Evolutionary conservation across 2,329 filamentous ascomycete species (phyloP), one percentile per base, ranked within the genome.

Genomic region (Penicillium sp.): DNA sequence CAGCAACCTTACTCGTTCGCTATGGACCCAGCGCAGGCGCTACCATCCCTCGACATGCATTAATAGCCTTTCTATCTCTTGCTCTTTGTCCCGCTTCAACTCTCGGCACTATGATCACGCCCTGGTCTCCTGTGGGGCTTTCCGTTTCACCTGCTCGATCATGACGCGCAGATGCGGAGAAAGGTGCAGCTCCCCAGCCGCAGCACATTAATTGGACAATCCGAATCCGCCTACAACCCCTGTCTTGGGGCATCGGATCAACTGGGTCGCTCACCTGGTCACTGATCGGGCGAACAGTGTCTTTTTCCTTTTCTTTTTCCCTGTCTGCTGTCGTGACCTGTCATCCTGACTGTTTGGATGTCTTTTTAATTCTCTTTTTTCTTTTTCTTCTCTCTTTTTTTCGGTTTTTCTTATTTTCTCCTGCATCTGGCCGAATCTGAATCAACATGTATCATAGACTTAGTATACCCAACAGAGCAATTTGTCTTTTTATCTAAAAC

Each of bases 391-490:
- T 35, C 32, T 49, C 47, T 50, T 28, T 4, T 4, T 28, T 12
- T 6, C 47, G 48, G 48, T 51, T 55, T 43, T 55, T 45, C 40
- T 52, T 45, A 57, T 57, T 49, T 33, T 17, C 28, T 52, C 45
- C 52, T 53, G 54, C 49, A 56, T 56, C 48, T 53, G 53, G 52
- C 53, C 54, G 53, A 56, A 57, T 59, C 45, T 57, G 56, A 64
- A 63, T 61, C 61, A 58, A 63, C 59, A 60, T 67, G 64, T 67
- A 65, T 54, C 60, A 66, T 67, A 67, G 64, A 67, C 61, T 61
- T 65, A 66, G 65, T 67, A 67, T 67, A 67, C 64, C 64, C 64
- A 62, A 58, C 60, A 58, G 57, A 63, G 61, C 59, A 60, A 54
- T 52, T 49, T 48, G 33, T 46, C 34, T 47, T 56, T 24, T 51